Percentiles rank a stretch among this genome's conserved stretches.
Conservation (phyloP, 78 protist species). For the Speleostelium caveatum region DNA sequence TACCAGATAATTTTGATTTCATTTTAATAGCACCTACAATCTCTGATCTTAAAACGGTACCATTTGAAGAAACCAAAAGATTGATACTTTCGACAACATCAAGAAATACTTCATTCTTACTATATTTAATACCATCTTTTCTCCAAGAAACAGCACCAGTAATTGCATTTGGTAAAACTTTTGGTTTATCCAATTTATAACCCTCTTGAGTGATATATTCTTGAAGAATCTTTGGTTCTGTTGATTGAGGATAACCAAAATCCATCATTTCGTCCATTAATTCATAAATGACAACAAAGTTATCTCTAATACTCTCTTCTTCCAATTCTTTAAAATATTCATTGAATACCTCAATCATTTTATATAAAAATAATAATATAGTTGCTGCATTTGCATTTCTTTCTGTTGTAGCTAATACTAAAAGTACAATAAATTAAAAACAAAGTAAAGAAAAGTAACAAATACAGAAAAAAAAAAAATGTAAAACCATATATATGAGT, state of each 20-base stretch:
- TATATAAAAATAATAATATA: slow-evolving; percentile 92
- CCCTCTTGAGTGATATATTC: slow-evolving; percentile 96
- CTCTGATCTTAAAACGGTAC: slow-evolving; percentile 94
- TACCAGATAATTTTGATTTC: slow-evolving; percentile 95
- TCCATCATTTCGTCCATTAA: slow-evolving; percentile 99
- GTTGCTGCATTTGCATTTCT: slow-evolving; percentile 94
- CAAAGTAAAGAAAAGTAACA: background rate
- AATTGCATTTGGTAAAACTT: slow-evolving; percentile 41
- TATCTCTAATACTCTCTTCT: slow-evolving; percentile 98
- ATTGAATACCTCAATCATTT: slow-evolving; percentile 89
- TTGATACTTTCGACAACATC: slow-evolving; percentile 97
- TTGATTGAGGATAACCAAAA: slow-evolving; percentile 97
- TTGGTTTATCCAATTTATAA: slow-evolving; percentile 85
- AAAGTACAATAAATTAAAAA: background rate
- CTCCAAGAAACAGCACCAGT: slow-evolving; percentile 93
- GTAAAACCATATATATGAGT: too few species aligned
- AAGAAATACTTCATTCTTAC: slow-evolving; percentile 96
- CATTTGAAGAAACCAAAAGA: slow-evolving; percentile 89
- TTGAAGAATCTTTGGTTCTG: slow-evolving; percentile 94
- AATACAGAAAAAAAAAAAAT: too few species aligned
- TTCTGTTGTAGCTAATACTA: slow-evolving; percentile 94
- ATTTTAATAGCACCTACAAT: slow-evolving; percentile 96
- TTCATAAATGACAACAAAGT: slow-evolving; percentile 98
- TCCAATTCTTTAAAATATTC: slow-evolving; percentile 94
- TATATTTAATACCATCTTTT: slow-evolving; percentile 94